Percentiles rank a stretch among this genome's conserved stretches.
phyloP scores from a whole-genome alignment of 805 yeast species.

The Ogataea henricii region DNA sequence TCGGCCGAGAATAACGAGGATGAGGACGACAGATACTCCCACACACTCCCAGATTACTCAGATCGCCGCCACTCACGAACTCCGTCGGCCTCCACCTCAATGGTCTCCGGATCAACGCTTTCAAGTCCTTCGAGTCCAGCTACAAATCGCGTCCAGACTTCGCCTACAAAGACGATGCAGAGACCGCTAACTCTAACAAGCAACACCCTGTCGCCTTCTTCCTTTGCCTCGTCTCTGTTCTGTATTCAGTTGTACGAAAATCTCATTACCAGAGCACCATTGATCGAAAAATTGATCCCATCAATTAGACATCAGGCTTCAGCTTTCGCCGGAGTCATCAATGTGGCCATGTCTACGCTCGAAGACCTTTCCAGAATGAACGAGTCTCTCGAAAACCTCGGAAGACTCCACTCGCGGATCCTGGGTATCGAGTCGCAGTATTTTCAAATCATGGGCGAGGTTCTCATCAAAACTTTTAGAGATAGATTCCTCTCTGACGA shows the following conservation, averaged over 20 bases:
- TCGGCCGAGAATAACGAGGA: not conserved
- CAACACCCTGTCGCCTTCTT: conserved; percentile 19
- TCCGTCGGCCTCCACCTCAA: not conserved
- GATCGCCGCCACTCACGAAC: not conserved
- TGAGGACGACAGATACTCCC: not conserved
- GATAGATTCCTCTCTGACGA: conserved; percentile 50
- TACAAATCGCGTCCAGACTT: not conserved
- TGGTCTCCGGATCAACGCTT: not conserved
- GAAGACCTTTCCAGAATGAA: conserved; percentile 60
- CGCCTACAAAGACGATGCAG: conserved; percentile 1
- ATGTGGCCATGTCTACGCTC: conserved; percentile 63
- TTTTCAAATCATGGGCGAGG: conserved; percentile 73
- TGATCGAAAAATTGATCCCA: conserved; percentile 66
- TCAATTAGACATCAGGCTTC: conserved; percentile 77
- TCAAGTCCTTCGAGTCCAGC: not conserved
- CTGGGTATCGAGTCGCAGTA: conserved; percentile 70
- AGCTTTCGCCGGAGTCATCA: conserved; percentile 76
- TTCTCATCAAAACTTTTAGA: conserved; percentile 65
- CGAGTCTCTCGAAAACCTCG: conserved; percentile 61
- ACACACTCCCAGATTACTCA: not conserved
- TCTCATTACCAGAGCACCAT: conserved; percentile 59
- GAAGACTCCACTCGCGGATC: conserved; percentile 74
- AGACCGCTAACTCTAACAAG: not conserved
- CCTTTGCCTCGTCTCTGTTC: conserved; percentile 60
- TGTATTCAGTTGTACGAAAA: conserved; percentile 78